Percentiles rank a stretch among this genome's conserved stretches.
These are phyloP conservation scores for Botrytis elliptica DNA, from an alignment of 2,329 filamentous ascomycete genomes.

Conservation along the genomic window DNA sequence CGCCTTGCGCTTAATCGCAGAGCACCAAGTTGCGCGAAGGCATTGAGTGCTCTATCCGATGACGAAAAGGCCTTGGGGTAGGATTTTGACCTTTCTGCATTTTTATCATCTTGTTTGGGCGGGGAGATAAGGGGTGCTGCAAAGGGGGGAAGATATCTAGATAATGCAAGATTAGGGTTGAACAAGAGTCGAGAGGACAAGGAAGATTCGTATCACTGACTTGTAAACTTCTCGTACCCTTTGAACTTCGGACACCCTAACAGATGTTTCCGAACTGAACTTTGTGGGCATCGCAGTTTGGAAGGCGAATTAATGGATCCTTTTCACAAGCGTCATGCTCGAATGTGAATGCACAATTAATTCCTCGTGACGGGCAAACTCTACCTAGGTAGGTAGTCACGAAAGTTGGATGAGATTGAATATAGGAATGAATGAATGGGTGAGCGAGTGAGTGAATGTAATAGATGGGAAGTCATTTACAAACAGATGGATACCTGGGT, in stretches of 20 bases:
- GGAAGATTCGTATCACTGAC: not conserved
- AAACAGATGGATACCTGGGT: not conserved
- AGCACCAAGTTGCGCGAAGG: constrained; percentile 49
- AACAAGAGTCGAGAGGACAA: not conserved
- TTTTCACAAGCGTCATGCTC: constrained; percentile 4
- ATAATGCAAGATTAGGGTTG: not conserved
- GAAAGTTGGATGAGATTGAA: not conserved
- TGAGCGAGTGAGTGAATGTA: not conserved
- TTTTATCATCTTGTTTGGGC: not conserved
- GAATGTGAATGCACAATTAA: not conserved
- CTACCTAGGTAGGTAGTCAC: not conserved
- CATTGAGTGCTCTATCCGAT: constrained; percentile 46
- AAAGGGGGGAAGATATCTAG: constrained; percentile 16
- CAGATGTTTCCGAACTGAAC: not conserved
- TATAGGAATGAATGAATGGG: not conserved
- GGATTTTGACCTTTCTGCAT: not conserved
- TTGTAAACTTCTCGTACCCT: constrained; percentile 19
- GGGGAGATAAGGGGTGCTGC: not conserved
- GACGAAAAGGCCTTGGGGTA: constrained; percentile 28
- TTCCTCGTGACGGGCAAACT: not conserved
- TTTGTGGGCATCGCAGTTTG: not conserved
- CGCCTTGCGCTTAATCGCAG: constrained; percentile 48
- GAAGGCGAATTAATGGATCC: not conserved
- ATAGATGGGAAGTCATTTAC: not conserved
- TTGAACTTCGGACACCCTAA: constrained; percentile 10